phyloP scores from a whole-genome alignment of 306 rosid species.

The Mucuna pruriens region DNA sequence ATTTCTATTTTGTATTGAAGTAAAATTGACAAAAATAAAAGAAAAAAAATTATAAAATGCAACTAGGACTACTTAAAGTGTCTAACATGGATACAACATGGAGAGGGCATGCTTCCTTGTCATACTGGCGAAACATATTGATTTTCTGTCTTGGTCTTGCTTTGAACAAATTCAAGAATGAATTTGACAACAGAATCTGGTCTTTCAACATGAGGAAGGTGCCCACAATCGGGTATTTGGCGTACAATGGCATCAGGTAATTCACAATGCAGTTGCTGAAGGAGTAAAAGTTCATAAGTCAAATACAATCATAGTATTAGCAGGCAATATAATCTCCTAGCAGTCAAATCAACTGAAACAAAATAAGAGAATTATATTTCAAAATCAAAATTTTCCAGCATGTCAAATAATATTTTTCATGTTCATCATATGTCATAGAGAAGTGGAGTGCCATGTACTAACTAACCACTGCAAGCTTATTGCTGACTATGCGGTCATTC shows the following conservation, averaged over 20 bases:
- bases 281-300: constrained; percentile 1
- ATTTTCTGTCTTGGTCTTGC: constrained; percentile 41
- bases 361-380: constrained; percentile 3
- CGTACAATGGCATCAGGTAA: constrained; percentile 63
- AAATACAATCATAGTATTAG: not conserved
- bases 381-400: constrained; percentile 14
- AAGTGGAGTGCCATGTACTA: not conserved
- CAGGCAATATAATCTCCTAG: constrained; percentile 1
- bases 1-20: not conserved
- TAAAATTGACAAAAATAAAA: not conserved
- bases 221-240: constrained; percentile 72
- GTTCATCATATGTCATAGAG: not conserved
- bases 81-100: not conserved
- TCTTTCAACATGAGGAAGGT: constrained; percentile 78
- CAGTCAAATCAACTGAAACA: not conserved
- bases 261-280: constrained; percentile 73
- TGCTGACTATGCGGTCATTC: constrained; percentile 69
- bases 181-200: constrained; percentile 58
- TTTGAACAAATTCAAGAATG: constrained; percentile 58
- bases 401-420: not conserved
- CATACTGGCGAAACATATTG: constrained; percentile 33
- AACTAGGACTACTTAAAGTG: not conserved
- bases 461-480: constrained; percentile 80
- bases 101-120: not conserved
- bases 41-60: not conserved